Conservation (phyloP, 2,329 filamentous ascomycete genomes). For the Xylaria multiplex region DNA sequence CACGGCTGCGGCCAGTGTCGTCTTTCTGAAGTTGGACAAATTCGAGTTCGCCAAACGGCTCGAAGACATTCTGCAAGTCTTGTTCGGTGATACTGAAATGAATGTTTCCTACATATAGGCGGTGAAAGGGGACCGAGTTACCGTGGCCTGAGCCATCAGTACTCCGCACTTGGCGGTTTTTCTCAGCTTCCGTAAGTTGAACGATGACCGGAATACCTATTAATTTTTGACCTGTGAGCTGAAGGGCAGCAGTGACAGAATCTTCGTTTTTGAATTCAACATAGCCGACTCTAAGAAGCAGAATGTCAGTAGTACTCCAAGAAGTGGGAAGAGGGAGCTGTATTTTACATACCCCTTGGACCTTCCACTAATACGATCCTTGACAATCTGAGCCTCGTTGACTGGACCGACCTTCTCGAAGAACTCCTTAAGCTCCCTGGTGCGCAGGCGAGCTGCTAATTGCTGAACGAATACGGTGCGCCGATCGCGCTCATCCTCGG, state of each 20-base stretch:
- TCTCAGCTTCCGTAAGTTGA: slow-evolving; percentile 97
- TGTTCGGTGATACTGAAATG: slow-evolving; percentile 99
- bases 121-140: slow-evolving; percentile 93
- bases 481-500: slow-evolving; percentile 94
- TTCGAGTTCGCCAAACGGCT: slow-evolving; percentile 96
- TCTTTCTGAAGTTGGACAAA: slow-evolving; percentile 98
- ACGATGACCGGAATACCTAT: slow-evolving; percentile 99
- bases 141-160: slow-evolving; percentile 75
- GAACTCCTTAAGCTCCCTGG: slow-evolving; percentile 91
- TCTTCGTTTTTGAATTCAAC: slow-evolving; percentile 99
- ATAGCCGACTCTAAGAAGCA: slow-evolving; percentile 82
- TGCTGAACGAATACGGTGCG: slow-evolving; percentile 99
- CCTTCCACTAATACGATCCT: slow-evolving; percentile 94
- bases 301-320: slow-evolving; percentile 42
- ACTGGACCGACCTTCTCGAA: slow-evolving; percentile 96
- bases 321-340: background rate
- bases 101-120: slow-evolving; percentile 98
- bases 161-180: slow-evolving; percentile 94
- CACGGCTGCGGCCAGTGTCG: slow-evolving; percentile 86
- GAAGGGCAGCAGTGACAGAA: slow-evolving; percentile 89
- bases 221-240: slow-evolving; percentile 98
- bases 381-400: slow-evolving; percentile 97
- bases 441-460: slow-evolving; percentile 90
- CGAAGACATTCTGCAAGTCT: slow-evolving; percentile 95
- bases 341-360: slow-evolving; percentile 84